Percentiles rank a stretch among this genome's conserved stretches.
Conservation (phyloP, 169 alveolate species). For the Cryptosporidium andersoni region DNA sequence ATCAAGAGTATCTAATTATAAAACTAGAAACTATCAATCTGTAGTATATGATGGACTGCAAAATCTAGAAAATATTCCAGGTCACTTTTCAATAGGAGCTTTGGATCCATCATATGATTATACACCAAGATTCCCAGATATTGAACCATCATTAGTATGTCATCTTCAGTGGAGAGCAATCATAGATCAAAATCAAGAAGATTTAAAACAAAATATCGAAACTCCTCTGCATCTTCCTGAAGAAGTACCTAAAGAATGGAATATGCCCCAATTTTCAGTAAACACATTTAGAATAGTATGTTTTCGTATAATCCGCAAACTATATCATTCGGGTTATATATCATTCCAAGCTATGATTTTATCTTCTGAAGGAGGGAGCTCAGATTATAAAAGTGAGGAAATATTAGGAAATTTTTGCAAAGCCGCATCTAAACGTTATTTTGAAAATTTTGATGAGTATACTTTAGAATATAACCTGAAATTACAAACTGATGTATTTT, state of each 20-base stretch:
- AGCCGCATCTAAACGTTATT: slow-evolving; percentile 37
- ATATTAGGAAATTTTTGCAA: slow-evolving; percentile 40
- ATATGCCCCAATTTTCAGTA: slow-evolving; percentile 67
- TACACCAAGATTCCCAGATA: slow-evolving; percentile 61
- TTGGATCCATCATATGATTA: slow-evolving; percentile 28
- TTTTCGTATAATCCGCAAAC: slow-evolving; percentile 41
- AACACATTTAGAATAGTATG: slow-evolving; percentile 65
- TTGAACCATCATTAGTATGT: slow-evolving; percentile 49
- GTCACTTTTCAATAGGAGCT: slow-evolving; percentile 52
- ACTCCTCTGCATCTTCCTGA: slow-evolving; percentile 68
- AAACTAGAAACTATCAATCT: slow-evolving; percentile 18
- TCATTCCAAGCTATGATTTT: slow-evolving; percentile 23
- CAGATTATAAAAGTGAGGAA: slow-evolving; percentile 44
- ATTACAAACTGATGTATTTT: slow-evolving; percentile 44
- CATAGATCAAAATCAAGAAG: slow-evolving; percentile 56
- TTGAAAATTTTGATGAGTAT: slow-evolving; percentile 38
- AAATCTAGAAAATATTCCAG: slow-evolving; percentile 42
- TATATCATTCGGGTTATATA: slow-evolving; percentile 37
- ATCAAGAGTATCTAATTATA: slow-evolving; percentile 57
- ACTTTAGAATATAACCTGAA: slow-evolving; percentile 26
- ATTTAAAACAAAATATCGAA: slow-evolving; percentile 46
- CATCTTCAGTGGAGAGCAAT: slow-evolving; percentile 55
- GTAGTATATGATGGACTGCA: slow-evolving; percentile 27
- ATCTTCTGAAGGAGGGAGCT: neutral
- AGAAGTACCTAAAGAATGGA: slow-evolving; percentile 63